phyloP scores from a whole-genome alignment of 202 grass and related monocot species.

The Setaria italica region DNA sequence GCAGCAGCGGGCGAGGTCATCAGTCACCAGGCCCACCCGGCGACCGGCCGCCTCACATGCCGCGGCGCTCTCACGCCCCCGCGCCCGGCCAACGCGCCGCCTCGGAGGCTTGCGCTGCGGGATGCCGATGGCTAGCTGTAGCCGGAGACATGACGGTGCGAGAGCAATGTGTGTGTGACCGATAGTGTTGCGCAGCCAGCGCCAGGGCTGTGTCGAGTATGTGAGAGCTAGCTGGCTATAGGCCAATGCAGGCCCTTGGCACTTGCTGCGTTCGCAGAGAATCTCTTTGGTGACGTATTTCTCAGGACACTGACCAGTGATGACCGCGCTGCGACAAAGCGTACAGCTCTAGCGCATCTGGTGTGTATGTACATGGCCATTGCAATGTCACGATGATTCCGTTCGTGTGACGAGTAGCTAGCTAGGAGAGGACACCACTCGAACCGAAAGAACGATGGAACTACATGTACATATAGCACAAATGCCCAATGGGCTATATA shows the following conservation, averaged over 20 bases:
- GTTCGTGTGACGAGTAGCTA: background rate
- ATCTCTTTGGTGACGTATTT: conserved; percentile 25
- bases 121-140: conserved; percentile 9
- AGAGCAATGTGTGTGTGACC: background rate
- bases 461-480: background rate
- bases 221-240: background rate
- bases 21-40: background rate
- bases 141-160: conserved; percentile 45
- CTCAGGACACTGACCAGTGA: background rate
- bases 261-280: conserved; percentile 10
- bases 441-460: background rate
- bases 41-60: conserved; percentile 27
- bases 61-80: background rate
- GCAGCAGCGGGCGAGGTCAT: background rate
- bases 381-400: background rate
- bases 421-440: background rate
- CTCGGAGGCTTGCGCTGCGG: background rate
- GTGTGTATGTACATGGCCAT: background rate
- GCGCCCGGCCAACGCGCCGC: background rate
- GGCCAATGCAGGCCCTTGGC: background rate
- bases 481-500: background rate
- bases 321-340: background rate
- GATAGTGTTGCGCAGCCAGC: conserved; percentile 22
- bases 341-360: background rate
- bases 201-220: background rate